Conservation (phyloP, 176 grass and related monocot species). For the Cocos nucifera region DNA sequence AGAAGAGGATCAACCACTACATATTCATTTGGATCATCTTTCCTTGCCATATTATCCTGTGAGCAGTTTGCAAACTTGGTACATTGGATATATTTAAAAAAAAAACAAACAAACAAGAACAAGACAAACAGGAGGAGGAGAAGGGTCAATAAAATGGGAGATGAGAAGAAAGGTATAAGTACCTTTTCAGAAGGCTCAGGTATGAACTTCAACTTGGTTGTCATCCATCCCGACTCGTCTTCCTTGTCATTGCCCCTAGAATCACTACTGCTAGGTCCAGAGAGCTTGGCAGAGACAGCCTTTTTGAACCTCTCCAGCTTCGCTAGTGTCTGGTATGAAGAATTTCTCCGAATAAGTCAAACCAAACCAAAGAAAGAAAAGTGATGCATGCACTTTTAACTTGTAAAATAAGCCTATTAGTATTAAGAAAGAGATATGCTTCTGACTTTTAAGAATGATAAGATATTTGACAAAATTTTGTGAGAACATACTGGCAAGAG, state of each 20-base stretch:
- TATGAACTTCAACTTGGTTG: slow-evolving; percentile 46
- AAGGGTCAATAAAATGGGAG: background rate
- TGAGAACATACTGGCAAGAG: too few species aligned
- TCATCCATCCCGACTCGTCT: slow-evolving; percentile 63
- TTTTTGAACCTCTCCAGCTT: slow-evolving; percentile 76
- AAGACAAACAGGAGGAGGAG: background rate
- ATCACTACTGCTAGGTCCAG: slow-evolving; percentile 18
- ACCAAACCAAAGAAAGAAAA: too few species aligned
- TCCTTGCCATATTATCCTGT: slow-evolving; percentile 72
- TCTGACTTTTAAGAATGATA: too few species aligned
- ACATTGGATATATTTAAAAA: too few species aligned
- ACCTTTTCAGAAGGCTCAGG: slow-evolving; percentile 53
- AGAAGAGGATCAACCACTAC: slow-evolving; percentile 87
- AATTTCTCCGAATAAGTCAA: slow-evolving; percentile 6
- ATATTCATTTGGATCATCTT: slow-evolving; percentile 91
- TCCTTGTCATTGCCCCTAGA: slow-evolving; percentile 30
- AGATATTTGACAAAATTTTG: too few species aligned
- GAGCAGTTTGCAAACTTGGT: slow-evolving; percentile 4
- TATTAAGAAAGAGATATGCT: too few species aligned
- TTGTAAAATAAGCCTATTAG: too few species aligned
- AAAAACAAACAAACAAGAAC: too few species aligned
- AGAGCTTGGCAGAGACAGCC: slow-evolving; percentile 39
- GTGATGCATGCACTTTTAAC: too few species aligned
- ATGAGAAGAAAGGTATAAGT: background rate
- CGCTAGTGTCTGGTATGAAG: slow-evolving; percentile 49